Evolutionary conservation across 345 rosid species (phyloP).

Genomic region (Aegle marmelos): DNA sequence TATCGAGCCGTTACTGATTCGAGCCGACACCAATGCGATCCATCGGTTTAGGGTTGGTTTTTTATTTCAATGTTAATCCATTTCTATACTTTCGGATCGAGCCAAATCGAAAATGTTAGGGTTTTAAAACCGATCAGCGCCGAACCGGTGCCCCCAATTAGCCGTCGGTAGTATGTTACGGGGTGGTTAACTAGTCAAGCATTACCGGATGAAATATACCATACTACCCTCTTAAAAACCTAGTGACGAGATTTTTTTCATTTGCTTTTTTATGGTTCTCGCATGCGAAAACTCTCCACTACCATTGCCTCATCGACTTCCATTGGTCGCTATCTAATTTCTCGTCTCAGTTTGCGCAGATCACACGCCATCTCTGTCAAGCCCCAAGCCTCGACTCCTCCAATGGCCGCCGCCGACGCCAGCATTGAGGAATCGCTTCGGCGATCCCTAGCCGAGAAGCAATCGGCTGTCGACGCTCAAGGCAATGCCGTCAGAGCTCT

Average conservation of each 20-base stretch:
- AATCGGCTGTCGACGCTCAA: slow-evolving; percentile 62
- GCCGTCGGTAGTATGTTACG: too few relatives aligned
- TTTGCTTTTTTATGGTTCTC: not conserved
- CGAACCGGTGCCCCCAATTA: too few relatives aligned
- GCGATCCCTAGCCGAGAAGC: slow-evolving; percentile 51
- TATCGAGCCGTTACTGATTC: too few relatives aligned
- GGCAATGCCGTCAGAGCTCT: slow-evolving; percentile 76
- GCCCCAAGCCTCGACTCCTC: not conserved
- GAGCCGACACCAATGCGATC: too few relatives aligned
- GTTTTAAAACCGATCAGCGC: too few relatives aligned
- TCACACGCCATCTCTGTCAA: slow-evolving; percentile 10
- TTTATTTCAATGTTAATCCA: too few relatives aligned
- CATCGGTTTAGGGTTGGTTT: too few relatives aligned
- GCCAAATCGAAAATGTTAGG: too few relatives aligned
- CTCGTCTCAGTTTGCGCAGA: slow-evolving; percentile 4
- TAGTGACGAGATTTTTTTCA: not conserved
- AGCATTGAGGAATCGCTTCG: slow-evolving; percentile 64
- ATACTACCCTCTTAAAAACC: slow-evolving; percentile 19
- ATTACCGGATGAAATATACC: not conserved
- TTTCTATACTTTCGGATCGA: too few relatives aligned
- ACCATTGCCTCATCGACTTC: slow-evolving; percentile 28
- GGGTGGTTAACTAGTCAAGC: slow-evolving; percentile 6
- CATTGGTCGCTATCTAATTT: slow-evolving; percentile 23
- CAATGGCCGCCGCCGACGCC: slow-evolving; percentile 53
- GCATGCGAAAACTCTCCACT: slow-evolving; percentile 41